These are phyloP conservation scores for Inonotus hispidus DNA, from an alignment of 1,284 basidiomycete genomes.

Conservation along the genomic window DNA sequence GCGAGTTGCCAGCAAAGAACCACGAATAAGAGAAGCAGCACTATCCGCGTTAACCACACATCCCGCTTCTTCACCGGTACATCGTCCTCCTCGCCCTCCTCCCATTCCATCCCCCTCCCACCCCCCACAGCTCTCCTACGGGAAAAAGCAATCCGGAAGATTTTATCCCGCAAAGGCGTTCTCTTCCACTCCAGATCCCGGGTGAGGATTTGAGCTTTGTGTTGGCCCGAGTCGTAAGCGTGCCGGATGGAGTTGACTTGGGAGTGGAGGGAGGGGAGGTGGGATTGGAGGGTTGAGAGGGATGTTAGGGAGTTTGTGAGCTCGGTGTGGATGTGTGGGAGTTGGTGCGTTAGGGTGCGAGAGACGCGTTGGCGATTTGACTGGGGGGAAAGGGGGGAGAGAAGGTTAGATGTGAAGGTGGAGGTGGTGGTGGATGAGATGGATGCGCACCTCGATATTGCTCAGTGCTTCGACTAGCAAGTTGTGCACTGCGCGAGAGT, in stretches of 20 bases:
- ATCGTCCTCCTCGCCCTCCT: neutral
- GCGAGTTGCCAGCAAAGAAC: constrained; percentile 55
- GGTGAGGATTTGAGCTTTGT: constrained; percentile 60
- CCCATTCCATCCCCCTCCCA: constrained; percentile 20
- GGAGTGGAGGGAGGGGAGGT: constrained; percentile 51
- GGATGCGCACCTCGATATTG: constrained; percentile 45
- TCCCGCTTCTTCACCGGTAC: constrained; percentile 61
- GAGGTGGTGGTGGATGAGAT: neutral
- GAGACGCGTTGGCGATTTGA: constrained; percentile 52
- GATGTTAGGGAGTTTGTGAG: constrained; percentile 51
- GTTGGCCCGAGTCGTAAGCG: constrained; percentile 64
- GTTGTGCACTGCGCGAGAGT: constrained; percentile 64
- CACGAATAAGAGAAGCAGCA: constrained; percentile 40
- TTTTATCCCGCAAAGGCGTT: constrained; percentile 65
- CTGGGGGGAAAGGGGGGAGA: constrained; percentile 30
- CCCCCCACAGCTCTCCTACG: constrained; percentile 24
- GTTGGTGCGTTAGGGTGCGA: constrained; percentile 47
- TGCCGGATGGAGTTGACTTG: constrained; percentile 54
- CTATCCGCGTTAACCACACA: constrained; percentile 53
- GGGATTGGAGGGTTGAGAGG: constrained; percentile 44
- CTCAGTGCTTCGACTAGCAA: constrained; percentile 55
- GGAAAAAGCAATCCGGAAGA: constrained; percentile 66
- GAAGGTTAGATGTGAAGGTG: neutral
- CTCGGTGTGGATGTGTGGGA: constrained; percentile 52
- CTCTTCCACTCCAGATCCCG: constrained; percentile 64